Evolutionary conservation across 495 filamentous ascomycete species (phyloP), one percentile per base, ranked within the genome.

Genomic region (Massariosphaeria phaeospora): DNA sequence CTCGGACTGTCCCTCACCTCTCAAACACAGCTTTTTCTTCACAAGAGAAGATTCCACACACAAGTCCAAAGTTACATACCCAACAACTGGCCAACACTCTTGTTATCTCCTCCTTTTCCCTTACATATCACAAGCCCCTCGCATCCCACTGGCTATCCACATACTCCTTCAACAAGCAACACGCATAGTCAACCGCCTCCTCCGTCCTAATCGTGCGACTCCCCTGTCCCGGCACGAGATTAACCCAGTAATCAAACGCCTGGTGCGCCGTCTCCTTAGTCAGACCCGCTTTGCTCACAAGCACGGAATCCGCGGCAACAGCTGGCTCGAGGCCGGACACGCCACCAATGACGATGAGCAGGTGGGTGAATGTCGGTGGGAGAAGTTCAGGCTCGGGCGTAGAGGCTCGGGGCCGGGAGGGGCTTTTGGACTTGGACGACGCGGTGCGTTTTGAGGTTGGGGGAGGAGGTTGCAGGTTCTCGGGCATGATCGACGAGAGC

Each of bases 171-270:
- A 88, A 59, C 1, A 75, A 77, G 55, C 75, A 78, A 68, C 89
- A 62, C 1, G 76, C 83, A 56, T 88, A 73, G 77, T 84, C 84
- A 38, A 90, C 69, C 0, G 86, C 86, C 66, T 91, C 87, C 49
- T 90, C 87, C 3, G 84, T 89, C 61, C 84, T 71, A 50, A 90
- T 89, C 1, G 82, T 86, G 58, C 86, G 72, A 62, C 83, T 88
- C 1, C 86, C 87, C 64, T 90, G 85, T 2, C 79, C 79, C 2
- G 85, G 85, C 55, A 83, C 72, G 1, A 88, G 70, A 64, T 91
- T 84, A 15, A 91, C 75, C 85, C 85, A 90, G 45, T 78, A 69
- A 67, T 91, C 87, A 66, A 91, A 91, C 49, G 88, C 63, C 56
- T 84, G 80, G 45, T 73, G 77, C 17, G 78, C 77, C 30, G 77